A percentile compares a stretch with the other conserved stretches of the same genome.
Conservation (phyloP, 1,284 basidiomycete species). For the Fomitopsis pinicola region DNA sequence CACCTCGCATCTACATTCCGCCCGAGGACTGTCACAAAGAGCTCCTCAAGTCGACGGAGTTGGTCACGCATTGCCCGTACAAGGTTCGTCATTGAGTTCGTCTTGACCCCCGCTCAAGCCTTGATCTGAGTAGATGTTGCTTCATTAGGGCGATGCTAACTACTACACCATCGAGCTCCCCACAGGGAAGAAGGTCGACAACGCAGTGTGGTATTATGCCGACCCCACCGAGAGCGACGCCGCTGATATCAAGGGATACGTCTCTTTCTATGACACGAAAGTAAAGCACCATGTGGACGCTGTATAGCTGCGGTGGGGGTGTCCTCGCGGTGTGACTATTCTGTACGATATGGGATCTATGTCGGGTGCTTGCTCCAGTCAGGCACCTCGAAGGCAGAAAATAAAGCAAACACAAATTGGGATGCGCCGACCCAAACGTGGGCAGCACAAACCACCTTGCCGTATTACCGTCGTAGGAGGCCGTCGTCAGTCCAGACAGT, state of each 20-base stretch:
- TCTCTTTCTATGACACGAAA: conserved; percentile 64
- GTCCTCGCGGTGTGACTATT: too few species aligned
- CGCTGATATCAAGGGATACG: conserved; percentile 44
- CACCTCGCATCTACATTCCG: conserved; percentile 57
- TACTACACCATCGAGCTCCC: conserved; percentile 51
- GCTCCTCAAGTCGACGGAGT: conserved; percentile 42
- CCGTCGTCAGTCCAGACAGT: too few species aligned
- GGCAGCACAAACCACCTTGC: too few species aligned
- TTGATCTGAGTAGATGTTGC: conserved; percentile 1
- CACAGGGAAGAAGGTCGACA: conserved; percentile 37
- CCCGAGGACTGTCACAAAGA: conserved; percentile 51
- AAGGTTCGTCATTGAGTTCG: conserved; percentile 47
- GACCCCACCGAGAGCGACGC: conserved; percentile 43
- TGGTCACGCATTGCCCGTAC: conserved; percentile 54
- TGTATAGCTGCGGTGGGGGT: conserved; percentile 33
- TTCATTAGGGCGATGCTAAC: conserved; percentile 51
- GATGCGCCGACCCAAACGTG: too few species aligned
- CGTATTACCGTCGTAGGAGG: too few species aligned
- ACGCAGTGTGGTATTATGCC: conserved; percentile 63
- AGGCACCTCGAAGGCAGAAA: too few species aligned
- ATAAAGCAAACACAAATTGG: too few species aligned
- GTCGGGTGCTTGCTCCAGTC: too few species aligned
- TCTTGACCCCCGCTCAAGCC: neutral
- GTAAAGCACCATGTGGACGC: conserved; percentile 64
- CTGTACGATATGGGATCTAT: too few species aligned